Evolutionary conservation across 2,329 filamentous ascomycete genomes (phyloP).

Genomic region (Zymoseptoria pseudotritici): DNA sequence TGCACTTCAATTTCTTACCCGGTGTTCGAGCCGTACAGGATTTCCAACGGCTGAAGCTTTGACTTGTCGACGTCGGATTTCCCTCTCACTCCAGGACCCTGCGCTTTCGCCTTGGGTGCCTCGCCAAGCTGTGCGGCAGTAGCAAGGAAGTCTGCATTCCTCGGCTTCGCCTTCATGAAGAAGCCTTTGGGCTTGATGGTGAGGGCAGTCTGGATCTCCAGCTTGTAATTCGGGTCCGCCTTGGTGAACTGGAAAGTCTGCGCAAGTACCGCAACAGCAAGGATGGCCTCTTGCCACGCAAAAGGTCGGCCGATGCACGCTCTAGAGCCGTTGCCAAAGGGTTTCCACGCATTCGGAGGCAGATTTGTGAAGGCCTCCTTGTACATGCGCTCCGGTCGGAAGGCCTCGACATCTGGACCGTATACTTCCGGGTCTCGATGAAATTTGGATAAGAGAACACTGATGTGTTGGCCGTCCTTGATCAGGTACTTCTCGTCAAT

Average conservation of each 20-base stretch:
- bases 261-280: slow-evolving; percentile 38
- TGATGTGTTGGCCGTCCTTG: slow-evolving; percentile 27
- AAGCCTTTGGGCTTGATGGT: slow-evolving; percentile 41
- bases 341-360: slow-evolving; percentile 42
- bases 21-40: slow-evolving; percentile 67
- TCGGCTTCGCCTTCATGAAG: slow-evolving; percentile 26
- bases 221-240: slow-evolving; percentile 38
- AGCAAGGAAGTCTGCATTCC: neutral
- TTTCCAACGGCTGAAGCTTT: slow-evolving; percentile 42
- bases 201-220: slow-evolving; percentile 38
- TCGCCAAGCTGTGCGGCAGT: neutral
- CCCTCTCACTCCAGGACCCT: neutral
- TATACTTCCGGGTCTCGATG: slow-evolving; percentile 38
- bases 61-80: neutral
- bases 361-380: slow-evolving; percentile 37
- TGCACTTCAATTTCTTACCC: slow-evolving; percentile 32
- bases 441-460: slow-evolving; percentile 29
- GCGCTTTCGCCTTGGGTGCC: neutral
- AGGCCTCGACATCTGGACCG: slow-evolving; percentile 39
- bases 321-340: slow-evolving; percentile 48
- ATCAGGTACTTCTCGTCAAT: slow-evolving; percentile 35
- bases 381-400: slow-evolving; percentile 43
- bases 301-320: slow-evolving; percentile 49
- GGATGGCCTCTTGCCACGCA: slow-evolving; percentile 47
- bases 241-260: slow-evolving; percentile 40